Conservation (phyloP, 2,329 filamentous ascomycete genomes). For the Trichoderma lentiforme region DNA sequence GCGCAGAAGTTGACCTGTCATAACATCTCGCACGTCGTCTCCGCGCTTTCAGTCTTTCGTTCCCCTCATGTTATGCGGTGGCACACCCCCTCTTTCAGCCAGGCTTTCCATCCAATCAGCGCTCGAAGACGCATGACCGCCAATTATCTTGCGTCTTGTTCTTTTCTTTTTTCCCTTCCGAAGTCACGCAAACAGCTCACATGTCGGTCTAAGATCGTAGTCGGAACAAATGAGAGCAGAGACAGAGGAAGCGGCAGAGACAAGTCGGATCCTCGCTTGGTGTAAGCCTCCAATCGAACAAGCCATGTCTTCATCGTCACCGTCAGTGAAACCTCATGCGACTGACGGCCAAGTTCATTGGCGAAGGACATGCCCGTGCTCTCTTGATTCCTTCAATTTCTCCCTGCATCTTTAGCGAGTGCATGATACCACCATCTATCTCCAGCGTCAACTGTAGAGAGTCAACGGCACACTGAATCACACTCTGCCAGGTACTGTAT, state of each 20-base stretch:
- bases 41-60: background rate
- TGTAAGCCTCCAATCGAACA: background rate
- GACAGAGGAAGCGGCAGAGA: background rate
- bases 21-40: background rate
- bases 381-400: background rate
- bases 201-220: background rate
- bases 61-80: background rate
- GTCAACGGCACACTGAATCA: background rate
- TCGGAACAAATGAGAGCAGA: background rate
- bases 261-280: background rate
- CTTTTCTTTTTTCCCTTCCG: background rate
- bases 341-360: background rate
- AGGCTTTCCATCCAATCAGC: background rate
- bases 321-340: background rate
- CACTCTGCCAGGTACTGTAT: background rate
- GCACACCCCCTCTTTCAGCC: background rate
- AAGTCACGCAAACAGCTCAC: slow-evolving; percentile 1
- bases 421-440: slow-evolving; percentile 1
- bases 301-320: background rate
- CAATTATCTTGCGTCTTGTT: background rate
- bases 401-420: background rate
- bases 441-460: background rate
- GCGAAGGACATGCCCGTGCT: background rate
- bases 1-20: background rate
- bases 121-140: background rate